Evolutionary conservation across 2,329 filamentous ascomycete species (phyloP).

Genomic region (Xylaria multiplex): DNA sequence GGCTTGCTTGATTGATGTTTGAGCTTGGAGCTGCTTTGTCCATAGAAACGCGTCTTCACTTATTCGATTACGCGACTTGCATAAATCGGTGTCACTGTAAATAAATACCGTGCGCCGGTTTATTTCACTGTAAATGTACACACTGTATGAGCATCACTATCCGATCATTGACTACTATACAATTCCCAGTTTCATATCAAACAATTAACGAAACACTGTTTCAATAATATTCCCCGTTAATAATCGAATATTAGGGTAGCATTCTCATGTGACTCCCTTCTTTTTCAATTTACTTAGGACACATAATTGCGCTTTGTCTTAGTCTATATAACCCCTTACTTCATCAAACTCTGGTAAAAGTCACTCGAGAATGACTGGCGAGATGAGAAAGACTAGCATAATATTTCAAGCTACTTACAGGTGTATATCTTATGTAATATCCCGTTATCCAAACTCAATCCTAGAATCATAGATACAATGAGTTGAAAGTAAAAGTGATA

Average conservation of each 20-base stretch:
- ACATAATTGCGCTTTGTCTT: background rate
- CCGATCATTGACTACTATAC: no score
- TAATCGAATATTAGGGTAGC: background rate
- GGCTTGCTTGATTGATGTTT: constrained; percentile 27
- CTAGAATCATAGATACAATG: constrained; percentile 19
- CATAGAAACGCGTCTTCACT: constrained; percentile 35
- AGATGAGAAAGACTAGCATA: background rate
- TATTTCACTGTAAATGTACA: background rate
- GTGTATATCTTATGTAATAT: constrained; percentile 24
- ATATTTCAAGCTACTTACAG: constrained; percentile 26
- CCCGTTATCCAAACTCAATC: constrained; percentile 19
- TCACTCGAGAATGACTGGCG: no score
- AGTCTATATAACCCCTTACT: background rate
- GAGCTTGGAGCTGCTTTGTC: constrained; percentile 32
- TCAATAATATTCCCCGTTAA: background rate
- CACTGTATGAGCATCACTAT: constrained; percentile 2
- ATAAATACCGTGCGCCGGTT: background rate
- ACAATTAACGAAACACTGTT: no score
- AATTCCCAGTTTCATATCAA: no score
- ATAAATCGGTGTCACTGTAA: constrained; percentile 33
- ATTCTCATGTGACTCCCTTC: constrained; percentile 1
- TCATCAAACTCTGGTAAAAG: background rate
- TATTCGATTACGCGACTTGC: constrained; percentile 41
- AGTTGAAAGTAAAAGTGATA: constrained; percentile 12
- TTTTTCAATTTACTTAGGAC: background rate